These are phyloP conservation scores for Talaromyces albobiverticillius DNA, from an alignment of 2,329 filamentous ascomycete genomes.

Conservation along the genomic window DNA sequence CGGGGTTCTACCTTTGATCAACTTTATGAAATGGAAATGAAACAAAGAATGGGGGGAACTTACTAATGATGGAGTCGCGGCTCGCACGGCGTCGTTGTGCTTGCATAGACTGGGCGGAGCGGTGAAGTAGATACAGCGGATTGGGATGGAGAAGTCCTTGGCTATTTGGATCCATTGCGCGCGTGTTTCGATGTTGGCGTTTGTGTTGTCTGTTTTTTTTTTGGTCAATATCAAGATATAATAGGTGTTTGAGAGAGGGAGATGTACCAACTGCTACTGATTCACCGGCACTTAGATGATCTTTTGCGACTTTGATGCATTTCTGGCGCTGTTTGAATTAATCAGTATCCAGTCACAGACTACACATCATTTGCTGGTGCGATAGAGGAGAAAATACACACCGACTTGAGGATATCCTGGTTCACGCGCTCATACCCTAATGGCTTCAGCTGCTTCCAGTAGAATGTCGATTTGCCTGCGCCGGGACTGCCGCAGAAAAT, in stretches of 20 bases:
- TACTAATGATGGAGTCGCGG: slow-evolving; percentile 53
- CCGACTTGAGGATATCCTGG: slow-evolving; percentile 80
- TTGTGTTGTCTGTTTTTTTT: slow-evolving; percentile 79
- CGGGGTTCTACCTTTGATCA: slow-evolving; percentile 61
- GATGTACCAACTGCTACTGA: slow-evolving; percentile 75
- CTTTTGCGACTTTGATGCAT: slow-evolving; percentile 68
- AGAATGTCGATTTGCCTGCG: slow-evolving; percentile 89
- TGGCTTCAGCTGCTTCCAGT: slow-evolving; percentile 72
- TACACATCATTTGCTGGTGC: too few relatives aligned
- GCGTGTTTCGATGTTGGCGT: slow-evolving; percentile 74
- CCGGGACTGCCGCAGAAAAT: slow-evolving; percentile 87
- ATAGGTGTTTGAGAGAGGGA: not conserved
- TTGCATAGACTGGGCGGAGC: slow-evolving; percentile 67
- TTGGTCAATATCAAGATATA: not conserved
- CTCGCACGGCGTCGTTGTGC: slow-evolving; percentile 84
- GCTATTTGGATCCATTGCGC: slow-evolving; percentile 77
- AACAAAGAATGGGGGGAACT: slow-evolving; percentile 14
- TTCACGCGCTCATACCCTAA: slow-evolving; percentile 83
- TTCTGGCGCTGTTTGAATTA: slow-evolving; percentile 56
- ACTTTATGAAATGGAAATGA: not conserved
- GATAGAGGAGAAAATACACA: slow-evolving; percentile 27
- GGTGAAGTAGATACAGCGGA: slow-evolving; percentile 84
- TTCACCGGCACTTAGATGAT: slow-evolving; percentile 60
- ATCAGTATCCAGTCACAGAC: not conserved
- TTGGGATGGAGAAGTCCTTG: slow-evolving; percentile 65